Evolutionary conservation across 225 moss, liverwort and hornwort genomes (phyloP).

Genomic region (Neckera pumila): DNA sequence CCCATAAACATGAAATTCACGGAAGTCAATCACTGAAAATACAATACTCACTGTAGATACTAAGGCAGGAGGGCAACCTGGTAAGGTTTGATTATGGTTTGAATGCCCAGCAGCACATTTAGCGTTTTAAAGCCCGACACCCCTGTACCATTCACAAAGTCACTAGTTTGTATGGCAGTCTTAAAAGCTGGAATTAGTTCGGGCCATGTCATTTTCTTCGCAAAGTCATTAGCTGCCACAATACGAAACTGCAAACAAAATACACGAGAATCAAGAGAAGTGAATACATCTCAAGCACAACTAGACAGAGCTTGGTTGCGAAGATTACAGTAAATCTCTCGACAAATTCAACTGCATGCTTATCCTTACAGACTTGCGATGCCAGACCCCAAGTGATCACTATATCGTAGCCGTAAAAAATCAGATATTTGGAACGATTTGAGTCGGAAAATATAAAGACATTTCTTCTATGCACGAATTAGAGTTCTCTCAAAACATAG

Average conservation of each 20-base stretch:
- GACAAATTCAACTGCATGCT: not conserved
- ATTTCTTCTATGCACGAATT: not conserved
- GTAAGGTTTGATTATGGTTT: slow-evolving; percentile 85
- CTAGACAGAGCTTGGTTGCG: not conserved
- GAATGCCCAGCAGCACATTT: slow-evolving; percentile 78
- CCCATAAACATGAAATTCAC: not conserved
- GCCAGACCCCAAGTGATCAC: not conserved
- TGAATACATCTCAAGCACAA: not conserved
- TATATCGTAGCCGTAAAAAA: not conserved
- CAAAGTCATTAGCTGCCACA: slow-evolving; percentile 81
- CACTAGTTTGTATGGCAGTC: slow-evolving; percentile 80
- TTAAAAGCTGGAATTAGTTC: slow-evolving; percentile 79
- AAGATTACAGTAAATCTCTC: not conserved
- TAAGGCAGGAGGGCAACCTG: slow-evolving; percentile 38
- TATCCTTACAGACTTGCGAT: not conserved
- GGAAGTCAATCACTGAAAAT: not conserved
- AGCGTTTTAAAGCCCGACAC: slow-evolving; percentile 65
- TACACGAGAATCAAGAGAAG: not conserved
- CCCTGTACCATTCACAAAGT: slow-evolving; percentile 62
- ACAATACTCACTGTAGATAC: not conserved
- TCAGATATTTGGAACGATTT: not conserved
- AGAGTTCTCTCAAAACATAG: not conserved
- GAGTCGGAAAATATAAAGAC: not conserved
- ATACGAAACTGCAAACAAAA: slow-evolving; percentile 73
- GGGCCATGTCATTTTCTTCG: slow-evolving; percentile 74